A percentile compares a stretch with the other conserved stretches of the same genome.
phyloP scores from a whole-genome alignment of 306 rosid genomes.

The Argentina anserina region DNA sequence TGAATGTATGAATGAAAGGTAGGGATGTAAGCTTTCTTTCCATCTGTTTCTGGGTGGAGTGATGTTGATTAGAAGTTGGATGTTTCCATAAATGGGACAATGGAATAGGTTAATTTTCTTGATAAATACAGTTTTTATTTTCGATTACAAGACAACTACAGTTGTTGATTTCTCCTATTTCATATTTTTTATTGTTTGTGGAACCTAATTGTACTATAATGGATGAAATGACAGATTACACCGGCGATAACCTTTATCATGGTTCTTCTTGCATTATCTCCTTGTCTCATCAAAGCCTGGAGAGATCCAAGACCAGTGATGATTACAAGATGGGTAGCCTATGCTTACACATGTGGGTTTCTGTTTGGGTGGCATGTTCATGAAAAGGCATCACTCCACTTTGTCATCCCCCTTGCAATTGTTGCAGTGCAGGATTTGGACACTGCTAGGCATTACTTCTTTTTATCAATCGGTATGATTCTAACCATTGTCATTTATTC shows the following conservation, averaged over 20 bases:
- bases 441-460: constrained; percentile 75
- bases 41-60: not conserved
- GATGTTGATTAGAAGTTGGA: not conserved
- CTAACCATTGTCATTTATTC: constrained; percentile 21
- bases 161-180: not conserved
- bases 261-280: constrained; percentile 82
- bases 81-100: not conserved
- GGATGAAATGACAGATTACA: constrained; percentile 58
- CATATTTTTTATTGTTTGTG: not conserved
- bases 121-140: too few species aligned
- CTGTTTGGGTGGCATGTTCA: constrained; percentile 98
- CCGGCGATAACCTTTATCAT: constrained; percentile 57
- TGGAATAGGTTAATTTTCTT: not conserved
- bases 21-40: not conserved
- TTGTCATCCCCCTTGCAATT: constrained; percentile 76
- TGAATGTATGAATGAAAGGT: not conserved
- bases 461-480: constrained; percentile 68
- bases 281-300: constrained; percentile 85
- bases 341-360: constrained; percentile 89
- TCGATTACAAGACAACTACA: too few species aligned
- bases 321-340: constrained; percentile 82
- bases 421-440: constrained; percentile 60
- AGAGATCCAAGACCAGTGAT: constrained; percentile 65
- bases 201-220: constrained; percentile 21
- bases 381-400: constrained; percentile 94